Evolutionary conservation across 2,329 filamentous ascomycete genomes (phyloP), one percentile per base, ranked within the genome.

Genomic region (Pseudogymnoascus sp.): DNA sequence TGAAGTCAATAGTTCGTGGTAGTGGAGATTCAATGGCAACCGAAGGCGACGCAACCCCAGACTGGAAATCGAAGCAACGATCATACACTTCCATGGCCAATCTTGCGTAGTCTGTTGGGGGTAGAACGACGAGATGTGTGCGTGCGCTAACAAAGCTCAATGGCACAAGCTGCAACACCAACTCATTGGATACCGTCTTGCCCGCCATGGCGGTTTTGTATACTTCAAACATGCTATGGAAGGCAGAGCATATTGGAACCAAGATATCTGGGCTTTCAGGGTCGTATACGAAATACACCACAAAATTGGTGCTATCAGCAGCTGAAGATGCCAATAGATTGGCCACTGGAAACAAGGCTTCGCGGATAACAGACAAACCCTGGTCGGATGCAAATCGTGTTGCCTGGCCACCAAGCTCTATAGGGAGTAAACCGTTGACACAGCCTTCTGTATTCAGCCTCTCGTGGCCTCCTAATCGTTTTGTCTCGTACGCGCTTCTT

Each of bases 161-260:
- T 0, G 90, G 87, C 1, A 95, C 76, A 2, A 95, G 79, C 69
- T 95, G 90, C 16, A 95, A 76, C 3, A 91, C 86, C n/a, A 94
- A 70, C 61, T 93, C 88, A 61, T 84, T 86, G 20, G 75, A 69
- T 3, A 77, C 71, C 6, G 74, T 69, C 63, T 77, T 79, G 54
- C 81, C 81, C 3, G 76, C 73, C 50, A 83, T 71, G 20, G 78
- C 70, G 63, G 74, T 77, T 63, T 77, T 80, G 68, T 88, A 89
- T 3, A 81, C 74, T 64, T 89, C 85, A 66, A 87, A 89, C 4
- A 93, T 82, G 38, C 83, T 79, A 72, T 89, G 86, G 70, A 93
- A 93, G 9, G 87, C 85, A 9, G 84, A 80, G 69, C 89, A 93
- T 1, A 90, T 82, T 64, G 91, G 86, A 12, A 88, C 80, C 69